Evolutionary conservation across 1,139 yeast genomes (phyloP).

Genomic region (Pichia sp.): DNA sequence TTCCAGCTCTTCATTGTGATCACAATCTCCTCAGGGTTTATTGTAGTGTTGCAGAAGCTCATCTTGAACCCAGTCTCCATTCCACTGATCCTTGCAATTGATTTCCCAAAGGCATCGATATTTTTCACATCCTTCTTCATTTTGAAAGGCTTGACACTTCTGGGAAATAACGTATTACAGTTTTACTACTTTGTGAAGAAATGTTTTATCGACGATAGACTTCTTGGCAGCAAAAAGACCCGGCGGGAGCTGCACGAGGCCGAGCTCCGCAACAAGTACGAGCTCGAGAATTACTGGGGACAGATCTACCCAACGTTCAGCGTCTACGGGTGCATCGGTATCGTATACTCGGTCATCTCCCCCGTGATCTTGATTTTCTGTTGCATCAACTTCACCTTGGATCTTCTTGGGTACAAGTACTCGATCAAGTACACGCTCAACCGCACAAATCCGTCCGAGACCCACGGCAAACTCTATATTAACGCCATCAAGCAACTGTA

Average conservation of each 20-base stretch:
- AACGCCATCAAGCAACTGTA: conserved; percentile 69
- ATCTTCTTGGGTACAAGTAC: conserved; percentile 64
- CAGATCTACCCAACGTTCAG: conserved; percentile 70
- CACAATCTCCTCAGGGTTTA: conserved; percentile 75
- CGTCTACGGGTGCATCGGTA: conserved; percentile 69
- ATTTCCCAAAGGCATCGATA: conserved; percentile 75
- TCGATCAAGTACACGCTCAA: conserved; percentile 53
- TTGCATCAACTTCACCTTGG: conserved; percentile 51
- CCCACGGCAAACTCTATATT: conserved; percentile 67
- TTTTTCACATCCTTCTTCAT: conserved; percentile 73
- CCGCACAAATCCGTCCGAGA: conserved; percentile 52
- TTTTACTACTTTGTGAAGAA: conserved; percentile 44
- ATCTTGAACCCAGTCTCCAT: conserved; percentile 68
- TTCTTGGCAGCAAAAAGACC: conserved; percentile 43
- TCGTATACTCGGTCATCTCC: conserved; percentile 71
- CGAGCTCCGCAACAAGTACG: conserved; percentile 34
- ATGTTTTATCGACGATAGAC: conserved; percentile 30
- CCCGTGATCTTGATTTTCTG: conserved; percentile 69
- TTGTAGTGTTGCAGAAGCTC: conserved; percentile 59
- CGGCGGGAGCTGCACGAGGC: conserved; percentile 45
- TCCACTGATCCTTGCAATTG: conserved; percentile 65
- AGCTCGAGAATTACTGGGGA: conserved; percentile 54
- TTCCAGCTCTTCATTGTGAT: conserved; percentile 81
- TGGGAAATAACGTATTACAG: conserved; percentile 64
- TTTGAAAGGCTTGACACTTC: conserved; percentile 65